A percentile compares a stretch with the other conserved stretches of the same genome.
phyloP scores from a whole-genome alignment of 805 yeast genomes.

The Saturnispora halmiae region DNA sequence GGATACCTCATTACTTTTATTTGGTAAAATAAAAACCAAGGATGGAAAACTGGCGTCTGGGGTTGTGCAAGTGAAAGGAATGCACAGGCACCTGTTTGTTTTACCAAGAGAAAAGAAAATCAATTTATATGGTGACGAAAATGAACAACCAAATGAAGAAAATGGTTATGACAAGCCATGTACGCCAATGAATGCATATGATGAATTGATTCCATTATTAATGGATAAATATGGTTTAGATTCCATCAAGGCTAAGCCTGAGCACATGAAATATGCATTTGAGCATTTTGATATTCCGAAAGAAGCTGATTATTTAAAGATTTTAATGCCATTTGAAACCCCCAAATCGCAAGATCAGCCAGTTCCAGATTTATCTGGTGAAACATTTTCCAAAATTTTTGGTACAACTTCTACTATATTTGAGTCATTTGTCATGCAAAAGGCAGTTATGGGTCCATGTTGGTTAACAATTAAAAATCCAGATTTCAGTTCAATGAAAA shows the following conservation, averaged over 20 bases:
- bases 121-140: slow-evolving; percentile 35
- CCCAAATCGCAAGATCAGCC: slow-evolving; percentile 41
- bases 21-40: slow-evolving; percentile 65
- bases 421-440: slow-evolving; percentile 76
- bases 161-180: slow-evolving; percentile 28
- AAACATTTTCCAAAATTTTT: slow-evolving; percentile 68
- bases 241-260: slow-evolving; percentile 60
- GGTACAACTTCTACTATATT: slow-evolving; percentile 69
- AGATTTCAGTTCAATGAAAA: slow-evolving; percentile 47
- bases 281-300: slow-evolving; percentile 73
- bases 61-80: slow-evolving; percentile 63
- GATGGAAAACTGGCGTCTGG: slow-evolving; percentile 59
- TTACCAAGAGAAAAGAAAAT: slow-evolving; percentile 48
- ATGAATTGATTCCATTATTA: slow-evolving; percentile 62
- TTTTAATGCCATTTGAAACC: slow-evolving; percentile 65
- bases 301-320: slow-evolving; percentile 71
- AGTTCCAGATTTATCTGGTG: slow-evolving; percentile 63
- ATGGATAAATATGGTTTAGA: slow-evolving; percentile 54
- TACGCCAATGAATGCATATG: slow-evolving; percentile 59
- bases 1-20: slow-evolving; percentile 56
- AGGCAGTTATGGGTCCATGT: slow-evolving; percentile 93
- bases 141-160: slow-evolving; percentile 28
- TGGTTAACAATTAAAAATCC: slow-evolving; percentile 75
- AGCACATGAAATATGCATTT: slow-evolving; percentile 75
- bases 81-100: slow-evolving; percentile 65